Evolutionary conservation across 129 eudicot species (phyloP).

Genomic region (Lonicera japonica): DNA sequence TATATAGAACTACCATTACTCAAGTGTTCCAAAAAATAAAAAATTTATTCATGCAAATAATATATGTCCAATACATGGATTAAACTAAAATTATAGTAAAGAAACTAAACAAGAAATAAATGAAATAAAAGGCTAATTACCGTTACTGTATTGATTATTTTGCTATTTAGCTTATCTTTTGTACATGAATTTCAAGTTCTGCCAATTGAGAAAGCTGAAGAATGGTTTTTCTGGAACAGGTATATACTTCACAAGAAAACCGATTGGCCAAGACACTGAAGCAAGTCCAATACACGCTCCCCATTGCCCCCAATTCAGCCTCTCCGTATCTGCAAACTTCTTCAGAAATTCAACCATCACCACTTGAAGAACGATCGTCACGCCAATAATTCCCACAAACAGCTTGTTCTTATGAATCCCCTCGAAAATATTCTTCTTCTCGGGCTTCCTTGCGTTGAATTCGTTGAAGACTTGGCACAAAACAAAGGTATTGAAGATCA

Average conservation of each 20-base stretch:
- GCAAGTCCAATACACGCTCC: slow-evolving; percentile 10
- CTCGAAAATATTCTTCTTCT: slow-evolving; percentile 7
- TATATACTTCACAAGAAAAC: slow-evolving; percentile 1
- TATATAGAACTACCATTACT: background rate
- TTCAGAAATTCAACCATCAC: slow-evolving; percentile 8
- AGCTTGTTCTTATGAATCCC: slow-evolving; percentile 5
- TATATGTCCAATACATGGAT: background rate
- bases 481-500: slow-evolving; percentile 2
- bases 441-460: slow-evolving; percentile 3
- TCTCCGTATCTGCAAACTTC: slow-evolving; percentile 11
- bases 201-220: slow-evolving; percentile 2
- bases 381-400: background rate
- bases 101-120: background rate
- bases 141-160: too few species aligned
- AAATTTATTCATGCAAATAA: background rate
- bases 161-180: background rate
- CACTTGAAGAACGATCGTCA: background rate
- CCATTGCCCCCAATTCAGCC: slow-evolving; percentile 10
- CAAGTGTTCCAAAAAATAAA: background rate
- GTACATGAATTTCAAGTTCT: background rate
- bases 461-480: slow-evolving; percentile 6
- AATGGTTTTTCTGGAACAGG: slow-evolving; percentile 14
- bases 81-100: background rate
- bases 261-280: slow-evolving; percentile 4
- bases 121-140: background rate